Conservation (phyloP, 306 rosid genomes). For the Lotus japonicus region DNA sequence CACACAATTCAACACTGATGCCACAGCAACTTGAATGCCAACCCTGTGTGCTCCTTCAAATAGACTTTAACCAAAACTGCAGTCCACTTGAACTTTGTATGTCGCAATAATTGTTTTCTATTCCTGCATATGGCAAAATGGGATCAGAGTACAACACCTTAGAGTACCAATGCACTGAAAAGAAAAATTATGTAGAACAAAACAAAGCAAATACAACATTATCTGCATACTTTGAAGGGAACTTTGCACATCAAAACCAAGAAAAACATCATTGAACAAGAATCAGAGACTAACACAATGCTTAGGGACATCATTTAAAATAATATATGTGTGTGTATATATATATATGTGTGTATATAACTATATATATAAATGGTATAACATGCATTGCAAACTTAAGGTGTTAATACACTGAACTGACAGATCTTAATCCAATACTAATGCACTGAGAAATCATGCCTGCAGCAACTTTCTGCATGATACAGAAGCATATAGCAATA, state of each 20-base stretch:
- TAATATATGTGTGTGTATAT: too few species aligned
- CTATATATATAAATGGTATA: too few species aligned
- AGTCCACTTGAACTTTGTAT: conserved; percentile 7
- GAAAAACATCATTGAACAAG: not conserved
- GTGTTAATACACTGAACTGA: not conserved
- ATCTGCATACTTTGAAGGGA: not conserved
- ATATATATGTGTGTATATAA: too few species aligned
- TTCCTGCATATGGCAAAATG: not conserved
- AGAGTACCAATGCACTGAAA: not conserved
- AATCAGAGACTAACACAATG: not conserved
- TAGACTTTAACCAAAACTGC: conserved; percentile 9
- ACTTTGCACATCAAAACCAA: conserved; percentile 2
- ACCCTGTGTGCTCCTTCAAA: conserved; percentile 1
- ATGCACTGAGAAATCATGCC: not conserved
- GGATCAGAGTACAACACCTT: not conserved
- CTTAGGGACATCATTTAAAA: not conserved
- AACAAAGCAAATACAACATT: conserved; percentile 3
- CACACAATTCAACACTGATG: conserved; percentile 9
- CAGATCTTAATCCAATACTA: not conserved
- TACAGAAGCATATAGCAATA: not conserved
- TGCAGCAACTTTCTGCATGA: not conserved
- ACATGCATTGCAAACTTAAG: not conserved
- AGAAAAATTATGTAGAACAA: not conserved
- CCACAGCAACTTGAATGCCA: not conserved
- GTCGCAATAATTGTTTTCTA: not conserved